phyloP scores from a whole-genome alignment of 805 yeast genomes.

The Candida sakaeoensis region DNA sequence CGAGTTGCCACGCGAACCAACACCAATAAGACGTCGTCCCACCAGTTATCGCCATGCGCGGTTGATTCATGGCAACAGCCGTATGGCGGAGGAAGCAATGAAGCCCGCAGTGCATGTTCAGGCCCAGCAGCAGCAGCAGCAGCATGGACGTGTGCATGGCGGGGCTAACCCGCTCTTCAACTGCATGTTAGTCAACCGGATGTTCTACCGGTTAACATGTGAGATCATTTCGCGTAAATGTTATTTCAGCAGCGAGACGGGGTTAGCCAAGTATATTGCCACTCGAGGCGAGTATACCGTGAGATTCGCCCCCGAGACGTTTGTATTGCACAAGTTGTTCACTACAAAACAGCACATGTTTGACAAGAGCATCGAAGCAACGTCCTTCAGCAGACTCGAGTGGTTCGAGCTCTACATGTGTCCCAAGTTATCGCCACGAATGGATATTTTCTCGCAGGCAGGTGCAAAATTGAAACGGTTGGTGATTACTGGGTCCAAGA shows the following conservation, averaged over 20 bases:
- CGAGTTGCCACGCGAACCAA: conserved; percentile 56
- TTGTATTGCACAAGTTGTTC: conserved; percentile 65
- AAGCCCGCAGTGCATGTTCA: too few relatives aligned
- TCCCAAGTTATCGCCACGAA: conserved; percentile 60
- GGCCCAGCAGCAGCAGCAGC: too few relatives aligned
- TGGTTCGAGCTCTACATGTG: conserved; percentile 84
- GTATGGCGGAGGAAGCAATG: conserved; percentile 46
- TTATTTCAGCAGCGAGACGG: conserved; percentile 39
- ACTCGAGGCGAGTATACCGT: conserved; percentile 14
- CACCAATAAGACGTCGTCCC: conserved; percentile 65
- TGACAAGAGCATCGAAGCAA: conserved; percentile 38
- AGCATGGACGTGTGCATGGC: too few relatives aligned
- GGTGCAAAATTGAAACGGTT: conserved; percentile 36
- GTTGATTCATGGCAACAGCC: conserved; percentile 55
- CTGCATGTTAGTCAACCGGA: conserved; percentile 65
- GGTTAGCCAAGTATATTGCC: conserved; percentile 13
- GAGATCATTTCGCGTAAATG: conserved; percentile 55
- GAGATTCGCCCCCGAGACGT: conserved; percentile 34
- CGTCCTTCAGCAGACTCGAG: conserved; percentile 47
- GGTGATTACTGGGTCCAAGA: conserved; percentile 68
- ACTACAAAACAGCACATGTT: conserved; percentile 52
- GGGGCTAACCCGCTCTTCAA: conserved; percentile 46
- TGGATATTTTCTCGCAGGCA: conserved; percentile 20
- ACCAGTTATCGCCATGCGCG: conserved; percentile 65
- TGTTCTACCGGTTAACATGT: conserved; percentile 57